Evolutionary conservation across 129 eudicot species (phyloP).

Genomic region (Flaveria trinervia): DNA sequence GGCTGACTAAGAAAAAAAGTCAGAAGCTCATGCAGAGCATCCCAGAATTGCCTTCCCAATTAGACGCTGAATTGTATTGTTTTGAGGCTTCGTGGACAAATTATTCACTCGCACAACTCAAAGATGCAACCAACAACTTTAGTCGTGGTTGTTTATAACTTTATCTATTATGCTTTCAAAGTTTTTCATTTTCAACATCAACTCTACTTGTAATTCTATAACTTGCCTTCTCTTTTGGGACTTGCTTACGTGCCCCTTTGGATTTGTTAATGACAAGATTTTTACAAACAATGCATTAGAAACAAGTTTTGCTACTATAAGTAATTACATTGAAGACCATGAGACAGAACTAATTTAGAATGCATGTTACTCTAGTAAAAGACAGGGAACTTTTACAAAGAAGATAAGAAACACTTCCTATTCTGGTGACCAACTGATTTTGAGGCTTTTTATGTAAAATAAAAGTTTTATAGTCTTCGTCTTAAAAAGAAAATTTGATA

Average conservation of each 20-base stretch:
- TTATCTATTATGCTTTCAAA: not conserved
- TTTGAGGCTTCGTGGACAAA: conserved; percentile 78
- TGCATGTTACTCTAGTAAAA: not conserved
- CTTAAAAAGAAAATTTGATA: not conserved
- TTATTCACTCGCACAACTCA: conserved; percentile 61
- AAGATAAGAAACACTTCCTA: not conserved
- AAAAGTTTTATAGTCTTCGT: not conserved
- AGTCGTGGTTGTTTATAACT: conserved; percentile 53
- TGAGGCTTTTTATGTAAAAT: not conserved
- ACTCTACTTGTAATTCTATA: not conserved
- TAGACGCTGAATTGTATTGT: conserved; percentile 59
- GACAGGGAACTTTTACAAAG: not conserved
- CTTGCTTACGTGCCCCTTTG: not conserved
- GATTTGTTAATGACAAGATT: not conserved
- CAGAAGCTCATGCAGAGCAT: conserved; percentile 43
- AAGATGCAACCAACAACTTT: conserved; percentile 64
- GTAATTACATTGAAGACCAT: not conserved
- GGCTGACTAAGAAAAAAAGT: conserved; percentile 61
- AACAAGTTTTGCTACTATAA: not conserved
- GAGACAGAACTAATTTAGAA: conserved; percentile 2
- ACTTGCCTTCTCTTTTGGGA: not conserved
- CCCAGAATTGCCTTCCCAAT: conserved; percentile 45
- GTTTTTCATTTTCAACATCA: not conserved
- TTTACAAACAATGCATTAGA: not conserved
- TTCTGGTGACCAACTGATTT: not conserved